Conservation (phyloP, 1,284 basidiomycete genomes). For the Pterulicium gracile region DNA sequence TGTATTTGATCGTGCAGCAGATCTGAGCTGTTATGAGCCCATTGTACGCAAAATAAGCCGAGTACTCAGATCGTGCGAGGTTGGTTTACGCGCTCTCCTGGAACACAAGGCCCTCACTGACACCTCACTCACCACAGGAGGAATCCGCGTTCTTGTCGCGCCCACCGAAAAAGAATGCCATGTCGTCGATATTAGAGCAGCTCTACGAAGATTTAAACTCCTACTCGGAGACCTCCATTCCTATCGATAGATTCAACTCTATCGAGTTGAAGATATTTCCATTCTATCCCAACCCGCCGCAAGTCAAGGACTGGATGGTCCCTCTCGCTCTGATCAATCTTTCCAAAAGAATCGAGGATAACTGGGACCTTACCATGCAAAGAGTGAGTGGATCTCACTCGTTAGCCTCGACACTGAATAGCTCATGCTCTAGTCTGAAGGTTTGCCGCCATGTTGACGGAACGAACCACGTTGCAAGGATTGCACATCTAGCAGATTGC, state of each 20-base stretch:
- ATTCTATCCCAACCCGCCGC: conserved; percentile 89
- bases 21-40: conserved; percentile 91
- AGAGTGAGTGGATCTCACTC: conserved; percentile 44
- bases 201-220: conserved; percentile 96
- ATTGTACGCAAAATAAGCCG: conserved; percentile 92
- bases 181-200: conserved; percentile 89
- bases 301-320: conserved; percentile 91
- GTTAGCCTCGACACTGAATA: not conserved
- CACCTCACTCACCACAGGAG: conserved; percentile 44
- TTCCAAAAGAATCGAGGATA: conserved; percentile 70
- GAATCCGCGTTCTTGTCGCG: conserved; percentile 84
- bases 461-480: conserved; percentile 82
- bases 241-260: conserved; percentile 82
- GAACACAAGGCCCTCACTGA: conserved; percentile 2
- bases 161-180: conserved; percentile 54
- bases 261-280: conserved; percentile 95
- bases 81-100: conserved; percentile 29
- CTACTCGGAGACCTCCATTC: conserved; percentile 90
- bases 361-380: conserved; percentile 94
- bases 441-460: conserved; percentile 82
- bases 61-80: conserved; percentile 82
- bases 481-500: conserved; percentile 88
- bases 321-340: conserved; percentile 86
- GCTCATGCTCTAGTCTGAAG: conserved; percentile 23
- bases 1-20: conserved; percentile 85